Evolutionary conservation across 768 basidiomycete genomes (phyloP).

Genomic region (Pluteus cervinus): DNA sequence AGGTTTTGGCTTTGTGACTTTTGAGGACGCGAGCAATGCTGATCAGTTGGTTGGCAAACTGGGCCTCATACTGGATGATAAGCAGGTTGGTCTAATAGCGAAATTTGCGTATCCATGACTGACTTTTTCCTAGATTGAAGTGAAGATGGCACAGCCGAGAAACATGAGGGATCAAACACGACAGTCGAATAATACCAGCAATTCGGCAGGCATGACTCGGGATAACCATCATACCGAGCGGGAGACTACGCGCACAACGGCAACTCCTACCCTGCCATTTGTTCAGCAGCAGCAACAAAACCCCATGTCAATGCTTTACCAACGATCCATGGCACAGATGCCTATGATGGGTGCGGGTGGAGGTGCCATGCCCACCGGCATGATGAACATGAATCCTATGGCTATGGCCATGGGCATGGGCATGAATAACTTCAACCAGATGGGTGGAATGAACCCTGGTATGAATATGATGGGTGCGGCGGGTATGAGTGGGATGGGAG

Average conservation of each 20-base stretch:
- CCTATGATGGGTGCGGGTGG: slow-evolving; percentile 34
- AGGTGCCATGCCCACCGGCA: no score
- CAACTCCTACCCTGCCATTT: slow-evolving; percentile 21
- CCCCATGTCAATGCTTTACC: slow-evolving; percentile 53
- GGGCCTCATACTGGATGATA: slow-evolving; percentile 70
- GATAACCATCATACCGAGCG: slow-evolving; percentile 2
- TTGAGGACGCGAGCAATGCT: slow-evolving; percentile 57
- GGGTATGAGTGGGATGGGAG: slow-evolving; percentile 25
- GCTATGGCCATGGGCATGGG: slow-evolving; percentile 46
- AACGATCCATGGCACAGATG: slow-evolving; percentile 43
- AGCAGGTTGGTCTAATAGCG: slow-evolving; percentile 46
- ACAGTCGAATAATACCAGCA: slow-evolving; percentile 15
- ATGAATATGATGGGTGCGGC: slow-evolving; percentile 22
- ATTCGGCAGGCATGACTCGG: slow-evolving; percentile 12
- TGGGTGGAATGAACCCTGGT: no score
- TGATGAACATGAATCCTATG: slow-evolving; percentile 44
- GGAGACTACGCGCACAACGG: slow-evolving; percentile 3
- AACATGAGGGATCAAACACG: slow-evolving; percentile 54
- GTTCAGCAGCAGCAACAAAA: slow-evolving; percentile 30
- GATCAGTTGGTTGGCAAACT: slow-evolving; percentile 63
- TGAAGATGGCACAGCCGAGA: slow-evolving; percentile 75
- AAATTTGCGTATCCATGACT: neutral
- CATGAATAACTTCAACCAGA: slow-evolving; percentile 24
- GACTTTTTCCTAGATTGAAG: slow-evolving; percentile 57
- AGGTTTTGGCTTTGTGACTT: slow-evolving; percentile 85